These are phyloP conservation scores for Polytolypa hystricis DNA, from an alignment of 2,329 filamentous ascomycete genomes.

Conservation along the genomic window DNA sequence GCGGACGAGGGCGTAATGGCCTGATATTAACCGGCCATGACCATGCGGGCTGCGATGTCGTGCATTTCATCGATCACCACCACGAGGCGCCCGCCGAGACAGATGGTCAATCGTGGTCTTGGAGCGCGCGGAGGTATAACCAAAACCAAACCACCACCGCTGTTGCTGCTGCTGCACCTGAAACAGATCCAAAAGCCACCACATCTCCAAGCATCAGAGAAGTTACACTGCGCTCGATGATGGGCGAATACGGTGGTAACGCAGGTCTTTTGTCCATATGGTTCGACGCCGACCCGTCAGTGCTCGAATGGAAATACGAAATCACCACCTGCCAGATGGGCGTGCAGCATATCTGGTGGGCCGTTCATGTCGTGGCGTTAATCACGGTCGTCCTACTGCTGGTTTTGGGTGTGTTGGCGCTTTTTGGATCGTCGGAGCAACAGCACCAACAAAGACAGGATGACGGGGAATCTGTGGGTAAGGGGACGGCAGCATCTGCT, in stretches of 20 bases:
- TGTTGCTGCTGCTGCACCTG: not conserved
- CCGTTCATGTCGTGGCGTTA: conserved; percentile 64
- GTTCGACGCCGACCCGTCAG: conserved; percentile 56
- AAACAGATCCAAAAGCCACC: too few species aligned
- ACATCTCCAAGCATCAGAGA: conserved; percentile 52
- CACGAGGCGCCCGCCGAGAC: conserved; percentile 10
- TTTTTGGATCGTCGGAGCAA: not conserved
- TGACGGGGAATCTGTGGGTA: not conserved
- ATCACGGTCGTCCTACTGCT: conserved; percentile 29
- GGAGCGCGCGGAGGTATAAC: conserved; percentile 26
- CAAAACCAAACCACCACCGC: not conserved
- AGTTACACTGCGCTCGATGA: conserved; percentile 93
- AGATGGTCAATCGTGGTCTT: conserved; percentile 18
- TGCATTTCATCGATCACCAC: conserved; percentile 64
- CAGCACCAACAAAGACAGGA: too few species aligned
- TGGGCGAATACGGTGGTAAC: conserved; percentile 92
- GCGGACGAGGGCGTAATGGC: conserved; percentile 58
- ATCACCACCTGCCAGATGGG: conserved; percentile 70
- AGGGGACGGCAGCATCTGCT: not conserved
- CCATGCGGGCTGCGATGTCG: conserved; percentile 84
- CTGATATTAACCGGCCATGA: conserved; percentile 89
- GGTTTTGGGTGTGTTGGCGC: conserved; percentile 9
- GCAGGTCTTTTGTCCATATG: conserved; percentile 78
- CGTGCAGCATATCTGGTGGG: conserved; percentile 90
- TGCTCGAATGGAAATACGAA: conserved; percentile 70